A percentile compares a stretch with the other conserved stretches of the same genome.
These are phyloP conservation scores for Delonix regia DNA, from an alignment of 306 rosid species.

Conservation along the genomic window DNA sequence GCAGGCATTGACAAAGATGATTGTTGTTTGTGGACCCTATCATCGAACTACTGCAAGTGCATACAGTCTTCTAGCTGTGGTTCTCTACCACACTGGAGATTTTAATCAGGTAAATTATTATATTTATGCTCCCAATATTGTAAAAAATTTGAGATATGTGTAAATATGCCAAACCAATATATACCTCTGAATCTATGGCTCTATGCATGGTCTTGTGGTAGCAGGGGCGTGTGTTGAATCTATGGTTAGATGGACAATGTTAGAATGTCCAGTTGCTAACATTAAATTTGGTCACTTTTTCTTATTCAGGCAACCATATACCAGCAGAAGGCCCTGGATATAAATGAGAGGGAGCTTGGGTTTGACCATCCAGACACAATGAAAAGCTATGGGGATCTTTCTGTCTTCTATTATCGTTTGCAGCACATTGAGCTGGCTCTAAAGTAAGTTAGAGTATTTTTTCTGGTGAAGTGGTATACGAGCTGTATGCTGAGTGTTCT, in stretches of 20 bases:
- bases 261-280: conserved; percentile 5
- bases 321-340: conserved; percentile 92
- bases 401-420: conserved; percentile 89
- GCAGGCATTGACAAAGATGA: conserved; percentile 91
- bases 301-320: conserved; percentile 79
- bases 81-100: conserved; percentile 95
- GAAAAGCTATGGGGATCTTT: conserved; percentile 98
- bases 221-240: background rate
- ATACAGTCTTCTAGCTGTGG: conserved; percentile 93
- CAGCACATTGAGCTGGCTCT: conserved; percentile 90
- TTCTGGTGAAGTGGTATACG: conserved; percentile 14
- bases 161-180: too few species aligned
- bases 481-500: conserved; percentile 26
- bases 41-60: conserved; percentile 96
- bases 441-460: conserved; percentile 59
- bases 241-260: background rate
- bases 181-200: too few species aligned
- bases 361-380: conserved; percentile 96
- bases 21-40: conserved; percentile 86
- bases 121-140: background rate
- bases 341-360: conserved; percentile 94
- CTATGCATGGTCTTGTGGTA: too few species aligned
- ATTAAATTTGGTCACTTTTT: background rate
- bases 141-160: background rate
- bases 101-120: conserved; percentile 76